Evolutionary conservation across 257 asterid genomes (phyloP).

Genomic region (Mentha longifolia): DNA sequence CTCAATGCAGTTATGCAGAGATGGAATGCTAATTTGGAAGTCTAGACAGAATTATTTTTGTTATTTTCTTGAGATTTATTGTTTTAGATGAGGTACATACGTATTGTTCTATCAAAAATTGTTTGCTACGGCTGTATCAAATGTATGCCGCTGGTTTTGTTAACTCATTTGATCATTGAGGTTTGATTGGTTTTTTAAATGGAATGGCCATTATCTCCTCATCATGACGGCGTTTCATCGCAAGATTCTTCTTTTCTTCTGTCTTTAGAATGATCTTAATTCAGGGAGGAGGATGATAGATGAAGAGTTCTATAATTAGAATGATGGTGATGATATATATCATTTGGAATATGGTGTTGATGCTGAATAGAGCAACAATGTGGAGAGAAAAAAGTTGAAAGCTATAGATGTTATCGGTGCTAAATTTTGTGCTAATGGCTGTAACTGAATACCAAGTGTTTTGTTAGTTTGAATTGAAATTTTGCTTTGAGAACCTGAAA

Average conservation of each 20-base stretch:
- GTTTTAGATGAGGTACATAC: too few relatives aligned
- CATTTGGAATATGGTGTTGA: neutral
- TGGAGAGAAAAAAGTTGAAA: neutral
- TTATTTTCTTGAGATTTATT: too few relatives aligned
- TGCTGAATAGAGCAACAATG: conserved; percentile 3
- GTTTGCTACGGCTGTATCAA: conserved; percentile 8
- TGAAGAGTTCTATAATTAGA: neutral
- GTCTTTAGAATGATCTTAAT: neutral
- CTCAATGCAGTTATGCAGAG: conserved; percentile 18
- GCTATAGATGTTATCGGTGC: neutral
- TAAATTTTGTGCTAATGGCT: neutral
- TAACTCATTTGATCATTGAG: neutral
- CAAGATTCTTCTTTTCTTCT: neutral
- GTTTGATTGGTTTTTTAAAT: neutral
- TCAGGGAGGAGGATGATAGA: neutral
- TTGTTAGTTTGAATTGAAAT: neutral
- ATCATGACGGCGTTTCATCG: neutral
- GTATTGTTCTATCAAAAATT: too few relatives aligned
- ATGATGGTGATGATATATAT: conserved; percentile 5
- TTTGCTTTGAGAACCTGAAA: neutral
- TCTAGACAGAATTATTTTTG: neutral
- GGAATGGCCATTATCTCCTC: neutral
- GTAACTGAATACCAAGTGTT: neutral
- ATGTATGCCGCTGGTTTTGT: neutral
- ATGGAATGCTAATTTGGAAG: neutral